phyloP scores from a whole-genome alignment of 1,139 yeast genomes.

The Debaryomyces psychrophilus region DNA sequence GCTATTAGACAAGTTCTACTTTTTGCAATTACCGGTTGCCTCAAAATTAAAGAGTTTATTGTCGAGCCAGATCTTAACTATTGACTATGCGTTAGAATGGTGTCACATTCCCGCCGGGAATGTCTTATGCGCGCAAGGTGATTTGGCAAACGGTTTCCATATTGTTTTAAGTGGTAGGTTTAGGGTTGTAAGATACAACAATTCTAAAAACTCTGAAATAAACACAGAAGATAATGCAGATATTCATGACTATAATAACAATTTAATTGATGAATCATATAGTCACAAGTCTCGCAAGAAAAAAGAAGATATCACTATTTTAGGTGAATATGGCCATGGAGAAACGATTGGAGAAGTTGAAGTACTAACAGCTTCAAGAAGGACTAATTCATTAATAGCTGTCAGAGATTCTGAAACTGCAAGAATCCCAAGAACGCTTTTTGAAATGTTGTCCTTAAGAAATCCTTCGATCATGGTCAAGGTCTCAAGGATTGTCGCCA shows the following conservation, averaged over 20 bases:
- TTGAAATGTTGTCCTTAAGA: constrained; percentile 80
- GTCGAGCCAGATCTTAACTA: constrained; percentile 66
- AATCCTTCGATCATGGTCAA: constrained; percentile 91
- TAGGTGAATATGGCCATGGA: constrained; percentile 91
- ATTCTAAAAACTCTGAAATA: constrained; percentile 11
- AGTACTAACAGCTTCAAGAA: constrained; percentile 79
- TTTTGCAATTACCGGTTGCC: constrained; percentile 77
- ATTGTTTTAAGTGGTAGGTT: constrained; percentile 89
- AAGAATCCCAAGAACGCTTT: constrained; percentile 84
- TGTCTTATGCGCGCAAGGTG: constrained; percentile 77
- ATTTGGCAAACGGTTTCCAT: constrained; percentile 89
- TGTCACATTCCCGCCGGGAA: constrained; percentile 86
- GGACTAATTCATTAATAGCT: constrained; percentile 78
- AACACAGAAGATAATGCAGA: constrained; percentile 16
- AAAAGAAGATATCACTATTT: constrained; percentile 38
- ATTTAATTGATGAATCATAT: constrained; percentile 26
- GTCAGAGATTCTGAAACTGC: constrained; percentile 94
- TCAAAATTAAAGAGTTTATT: constrained; percentile 66
- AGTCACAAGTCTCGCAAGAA: constrained; percentile 25
- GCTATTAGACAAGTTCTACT: constrained; percentile 74
- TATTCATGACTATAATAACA: constrained; percentile 17
- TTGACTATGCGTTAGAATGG: constrained; percentile 96
- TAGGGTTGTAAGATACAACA: constrained; percentile 55
- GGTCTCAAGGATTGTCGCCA: constrained; percentile 86
- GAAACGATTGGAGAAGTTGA: constrained; percentile 95